These are phyloP conservation scores for Coemansia javaensis DNA, from an alignment of 192 early-diverging fungal species.

Conservation along the genomic window DNA sequence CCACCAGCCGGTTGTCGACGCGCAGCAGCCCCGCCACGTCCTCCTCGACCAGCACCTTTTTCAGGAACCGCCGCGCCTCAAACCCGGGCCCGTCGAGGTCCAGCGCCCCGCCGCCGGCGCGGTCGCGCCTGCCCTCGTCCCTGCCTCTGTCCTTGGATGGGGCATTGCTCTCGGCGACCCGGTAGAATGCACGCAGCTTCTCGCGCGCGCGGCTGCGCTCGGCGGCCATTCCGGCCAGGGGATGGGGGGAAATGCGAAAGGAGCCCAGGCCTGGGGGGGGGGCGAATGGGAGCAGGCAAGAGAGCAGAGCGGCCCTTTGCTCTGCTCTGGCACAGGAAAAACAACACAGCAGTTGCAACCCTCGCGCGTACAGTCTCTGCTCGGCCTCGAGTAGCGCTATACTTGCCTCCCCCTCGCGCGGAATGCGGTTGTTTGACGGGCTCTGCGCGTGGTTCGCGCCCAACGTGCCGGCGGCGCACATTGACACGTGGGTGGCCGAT, in stretches of 20 bases:
- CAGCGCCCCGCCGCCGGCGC: slow-evolving; percentile 46
- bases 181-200: slow-evolving; percentile 51
- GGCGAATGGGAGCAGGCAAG: too few relatives aligned
- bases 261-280: too few relatives aligned
- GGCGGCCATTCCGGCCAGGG: slow-evolving; percentile 1
- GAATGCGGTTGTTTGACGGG: slow-evolving; percentile 50
- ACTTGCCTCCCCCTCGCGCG: too few relatives aligned
- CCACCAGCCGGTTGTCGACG: slow-evolving; percentile 48
- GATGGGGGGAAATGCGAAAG: too few relatives aligned
- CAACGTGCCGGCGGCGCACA: slow-evolving; percentile 33
- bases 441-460: slow-evolving; percentile 42
- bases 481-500: slow-evolving; percentile 36
- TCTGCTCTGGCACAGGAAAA: too few relatives aligned
- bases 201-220: slow-evolving; percentile 28
- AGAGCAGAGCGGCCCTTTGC: too few relatives aligned
- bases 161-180: slow-evolving; percentile 35
- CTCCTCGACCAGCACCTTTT: slow-evolving; percentile 66
- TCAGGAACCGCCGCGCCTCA: slow-evolving; percentile 73
- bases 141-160: not conserved
- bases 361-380: too few relatives aligned
- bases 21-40: slow-evolving; percentile 64
- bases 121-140: slow-evolving; percentile 10
- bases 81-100: slow-evolving; percentile 71
- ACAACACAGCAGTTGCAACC: too few relatives aligned
- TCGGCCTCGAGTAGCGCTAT: too few relatives aligned